Conservation (phyloP, 163 green algal genomes). For the Scenedesmus sp. region DNA sequence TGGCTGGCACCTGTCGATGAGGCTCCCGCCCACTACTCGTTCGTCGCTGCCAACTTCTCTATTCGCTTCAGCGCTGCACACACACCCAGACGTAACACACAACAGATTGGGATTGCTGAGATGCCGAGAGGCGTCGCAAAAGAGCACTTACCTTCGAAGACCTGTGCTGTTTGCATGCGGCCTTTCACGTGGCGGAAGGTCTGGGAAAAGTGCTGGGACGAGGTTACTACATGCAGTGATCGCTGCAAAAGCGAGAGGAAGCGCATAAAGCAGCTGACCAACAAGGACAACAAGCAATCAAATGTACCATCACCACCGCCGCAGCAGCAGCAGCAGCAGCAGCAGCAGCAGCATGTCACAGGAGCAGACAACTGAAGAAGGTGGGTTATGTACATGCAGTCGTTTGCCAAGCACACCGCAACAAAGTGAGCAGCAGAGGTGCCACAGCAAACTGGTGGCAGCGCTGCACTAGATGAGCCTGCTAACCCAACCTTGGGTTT, state of each 20-base stretch:
- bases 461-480: no score
- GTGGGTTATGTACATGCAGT: background rate
- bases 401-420: no score
- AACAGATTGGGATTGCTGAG: background rate
- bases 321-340: background rate
- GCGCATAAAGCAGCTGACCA: slow-evolving; percentile 34
- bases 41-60: background rate
- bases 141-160: slow-evolving; percentile 47
- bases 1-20: background rate
- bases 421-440: no score
- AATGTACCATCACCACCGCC: background rate
- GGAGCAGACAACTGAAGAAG: background rate
- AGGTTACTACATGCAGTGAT: slow-evolving; percentile 52
- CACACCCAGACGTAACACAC: background rate
- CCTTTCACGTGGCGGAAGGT: slow-evolving; percentile 52
- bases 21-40: no score
- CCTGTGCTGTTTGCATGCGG: slow-evolving; percentile 36
- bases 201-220: slow-evolving; percentile 47
- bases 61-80: background rate
- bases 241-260: slow-evolving; percentile 52
- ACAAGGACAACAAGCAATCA: background rate
- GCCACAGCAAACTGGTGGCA: no score
- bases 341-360: background rate
- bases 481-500: no score
- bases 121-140: slow-evolving; percentile 49